Conservation (phyloP, 1,284 basidiomycete species). For the Cutaneotrichosporon cyanovorans region DNA sequence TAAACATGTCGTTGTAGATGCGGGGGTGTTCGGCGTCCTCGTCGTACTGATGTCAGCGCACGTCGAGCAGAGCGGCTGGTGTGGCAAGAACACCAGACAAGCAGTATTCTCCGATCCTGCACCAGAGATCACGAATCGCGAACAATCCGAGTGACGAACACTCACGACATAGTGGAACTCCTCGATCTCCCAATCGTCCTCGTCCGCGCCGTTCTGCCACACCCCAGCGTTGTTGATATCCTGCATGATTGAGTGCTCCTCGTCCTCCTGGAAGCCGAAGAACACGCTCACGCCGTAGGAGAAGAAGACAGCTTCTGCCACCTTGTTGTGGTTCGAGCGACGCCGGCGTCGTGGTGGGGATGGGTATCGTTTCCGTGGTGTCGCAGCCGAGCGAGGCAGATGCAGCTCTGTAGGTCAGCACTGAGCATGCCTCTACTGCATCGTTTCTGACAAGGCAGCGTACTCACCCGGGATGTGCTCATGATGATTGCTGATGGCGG, state of each 20-base stretch:
- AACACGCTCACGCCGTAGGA: slow-evolving; percentile 73
- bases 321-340: slow-evolving; percentile 12
- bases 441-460: slow-evolving; percentile 23
- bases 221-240: slow-evolving; percentile 67
- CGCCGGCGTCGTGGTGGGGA: slow-evolving; percentile 12
- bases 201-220: slow-evolving; percentile 52
- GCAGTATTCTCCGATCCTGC: no score
- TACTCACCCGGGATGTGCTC: slow-evolving; percentile 19
- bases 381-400: background rate
- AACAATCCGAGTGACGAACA: no score
- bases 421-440: slow-evolving; percentile 30
- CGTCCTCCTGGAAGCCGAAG: slow-evolving; percentile 67
- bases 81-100: no score
- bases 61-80: no score
- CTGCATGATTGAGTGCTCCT: slow-evolving; percentile 71
- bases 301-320: slow-evolving; percentile 83
- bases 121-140: no score
- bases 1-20: slow-evolving; percentile 61
- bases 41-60: slow-evolving; percentile 58
- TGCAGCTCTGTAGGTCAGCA: slow-evolving; percentile 23
- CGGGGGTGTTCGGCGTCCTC: slow-evolving; percentile 72
- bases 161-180: slow-evolving; percentile 75
- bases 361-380: slow-evolving; percentile 2
- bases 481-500: no score
- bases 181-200: slow-evolving; percentile 79